Base-by-base conservation (phyloP, 148 eudicot genomes). In the Gaultheria prostrata region DNA sequence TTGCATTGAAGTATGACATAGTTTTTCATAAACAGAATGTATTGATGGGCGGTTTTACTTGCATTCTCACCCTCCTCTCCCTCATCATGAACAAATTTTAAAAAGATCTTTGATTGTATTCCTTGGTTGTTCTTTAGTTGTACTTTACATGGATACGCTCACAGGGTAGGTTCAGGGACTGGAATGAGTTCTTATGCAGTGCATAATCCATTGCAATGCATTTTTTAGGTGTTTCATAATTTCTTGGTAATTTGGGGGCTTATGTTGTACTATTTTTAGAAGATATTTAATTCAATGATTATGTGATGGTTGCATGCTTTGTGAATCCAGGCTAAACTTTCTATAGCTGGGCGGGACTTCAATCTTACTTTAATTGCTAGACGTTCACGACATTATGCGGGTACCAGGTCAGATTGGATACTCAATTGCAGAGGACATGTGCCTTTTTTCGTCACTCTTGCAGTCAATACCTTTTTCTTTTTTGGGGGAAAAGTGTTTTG, bases 371-470 rank as follows among this genome's bases (percentile, higher is more conserved):
- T 95, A 51, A 93, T 95, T 84, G 95, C 98, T 35, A 93, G 98
- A 86, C 94, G 98, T 76, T 96, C 98, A 48, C 95, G 98, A 28
- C 97, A 94, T 90, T 94, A 94, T 94, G 98, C 98, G 54, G 98
- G 98, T 45, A 96, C 98, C 87, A 94, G 96, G 98, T 95, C 48
- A 79, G 89, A 26, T 67, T 72, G n/a, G 28, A 45, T 35, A n/a
- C 43, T 33, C 71, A 51, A 46, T 75, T 30, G 61, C 80, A 28
- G 50, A 80, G 77, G 46, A 39, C 28, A 57, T 73, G n/a, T 26
- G 56, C 24, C 28, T 26, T 61, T 21, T 80, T 80, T 48, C 12
- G 14, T 59, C 11, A 33, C 50, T 61, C 3, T 77, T 63, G 30
- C 45, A 63, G 32, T 81, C 18, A 15, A 48, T 30, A 17, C 9